Base-by-base conservation (phyloP, 257 asterid species). In the Osmanthus fragrans region DNA sequence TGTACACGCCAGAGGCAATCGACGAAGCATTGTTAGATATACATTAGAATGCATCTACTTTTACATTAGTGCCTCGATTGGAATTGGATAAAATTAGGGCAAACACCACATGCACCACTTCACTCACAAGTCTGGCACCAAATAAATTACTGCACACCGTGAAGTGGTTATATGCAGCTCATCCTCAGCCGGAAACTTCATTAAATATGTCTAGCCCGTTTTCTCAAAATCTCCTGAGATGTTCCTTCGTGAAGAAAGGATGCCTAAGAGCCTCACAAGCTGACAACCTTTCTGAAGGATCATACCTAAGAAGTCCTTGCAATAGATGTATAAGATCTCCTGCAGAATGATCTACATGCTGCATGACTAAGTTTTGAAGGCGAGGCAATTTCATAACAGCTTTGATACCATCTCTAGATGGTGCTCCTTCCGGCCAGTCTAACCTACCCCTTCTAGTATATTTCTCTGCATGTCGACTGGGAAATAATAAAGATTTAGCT, bases 381-480 rank as follows among this genome's bases (percentile, higher is more conserved):
- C 97, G 86, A 21, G 92, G 93, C 76, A 94, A 60, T 84, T 94
- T 94, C 69, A 81, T 15, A 30, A 94, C 98, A 29, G 95, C 88
- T 84, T 80, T 94, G 7, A 92, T 92, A 69, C 97, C 92, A 2
- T 92, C 98, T 49, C 98, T 87, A 18, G 97, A 90, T 11, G 93
- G 40, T 1, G 98, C 96, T 10, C 97, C 97, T 65, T 94, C 98
- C 0, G 98, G 98, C 97, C 97, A 94, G 74, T 92, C 93, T 71
- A 94, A 81, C 60, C 93, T 73, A 30, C 94, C 93, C 85, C 90
- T 92, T 74, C 97, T 83, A 37, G 90, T 85, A 76, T 90, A 91
- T 76, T 89, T 94, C 58, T 91, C 97, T 7, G 96, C 89, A 60
- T 90, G 89, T 51, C 92, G 93, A 64, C 98, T 94, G 85, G 2